phyloP scores from a whole-genome alignment of 495 filamentous ascomycete genomes.

The Podospora pseudopauciseta region DNA sequence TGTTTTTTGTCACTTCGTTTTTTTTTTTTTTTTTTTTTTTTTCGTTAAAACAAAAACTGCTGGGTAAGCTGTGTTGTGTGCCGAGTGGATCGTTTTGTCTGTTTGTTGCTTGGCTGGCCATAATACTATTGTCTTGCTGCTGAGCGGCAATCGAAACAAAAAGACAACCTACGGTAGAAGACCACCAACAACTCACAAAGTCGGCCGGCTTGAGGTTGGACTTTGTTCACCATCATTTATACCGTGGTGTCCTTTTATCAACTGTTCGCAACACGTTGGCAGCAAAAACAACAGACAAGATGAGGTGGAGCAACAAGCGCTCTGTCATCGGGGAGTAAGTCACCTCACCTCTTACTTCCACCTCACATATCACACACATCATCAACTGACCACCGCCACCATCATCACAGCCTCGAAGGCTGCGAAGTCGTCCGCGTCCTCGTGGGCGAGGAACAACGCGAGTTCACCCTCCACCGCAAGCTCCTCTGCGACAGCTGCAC shows the following conservation, averaged over 20 bases:
- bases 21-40: neutral
- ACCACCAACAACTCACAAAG: neutral
- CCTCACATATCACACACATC: neutral
- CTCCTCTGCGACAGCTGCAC: conserved; percentile 37
- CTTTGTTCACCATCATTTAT: neutral
- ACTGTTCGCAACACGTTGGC: neutral
- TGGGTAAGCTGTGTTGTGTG: neutral
- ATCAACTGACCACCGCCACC: conserved; percentile 4
- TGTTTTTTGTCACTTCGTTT: neutral
- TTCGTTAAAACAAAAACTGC: neutral
- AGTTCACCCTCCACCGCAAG: conserved; percentile 41
- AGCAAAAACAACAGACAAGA: conserved; percentile 7
- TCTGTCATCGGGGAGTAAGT: conserved; percentile 23
- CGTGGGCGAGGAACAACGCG: conserved; percentile 40
- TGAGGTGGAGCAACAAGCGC: conserved; percentile 24
- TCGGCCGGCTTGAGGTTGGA: neutral
- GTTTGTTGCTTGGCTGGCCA: neutral
- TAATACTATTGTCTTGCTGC: neutral
- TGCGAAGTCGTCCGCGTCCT: conserved; percentile 39
- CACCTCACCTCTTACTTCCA: neutral
- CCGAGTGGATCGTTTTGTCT: neutral
- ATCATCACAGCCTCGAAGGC: conserved; percentile 22
- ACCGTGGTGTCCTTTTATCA: neutral
- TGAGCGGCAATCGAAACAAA: neutral
- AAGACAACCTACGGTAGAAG: too few relatives aligned